Base-by-base conservation (phyloP, 148 eudicot species). In the Spergularia marina region DNA sequence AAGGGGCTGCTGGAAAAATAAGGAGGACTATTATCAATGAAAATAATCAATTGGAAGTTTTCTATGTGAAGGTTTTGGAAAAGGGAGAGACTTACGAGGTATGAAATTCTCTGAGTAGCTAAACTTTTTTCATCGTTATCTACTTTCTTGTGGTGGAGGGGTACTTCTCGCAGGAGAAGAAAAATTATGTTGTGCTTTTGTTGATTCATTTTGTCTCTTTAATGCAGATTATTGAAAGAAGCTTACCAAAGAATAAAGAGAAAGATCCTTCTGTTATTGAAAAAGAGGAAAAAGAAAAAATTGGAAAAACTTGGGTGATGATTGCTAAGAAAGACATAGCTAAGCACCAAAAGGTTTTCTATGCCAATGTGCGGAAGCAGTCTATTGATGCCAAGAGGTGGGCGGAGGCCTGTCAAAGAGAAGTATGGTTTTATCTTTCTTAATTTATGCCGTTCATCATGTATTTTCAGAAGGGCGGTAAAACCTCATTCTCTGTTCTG, bases 1-100 rank as follows among this genome's bases (percentile, higher is more conserved):
- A 95, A 80, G 98, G 97, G 16, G 96, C 98, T 61, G 96, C 98
- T 76, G 98, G 98, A 80, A 82, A 85, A 53, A 92, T 90, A 78
- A 82, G 82, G 71, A 81, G 98, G 73, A 86, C 85, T 55, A 95
- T 95, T 55, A 79, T 92, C 86, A 83, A 94, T 7, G 98, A 95
- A 40, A 83, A 89, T 77, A 96, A 96, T 69, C 82, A 83, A 69
- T 77, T 95, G 89, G 97, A 95, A 79, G 90, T 92, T 73, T 88
- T 72, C 87, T 90, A 88, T 80, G 98, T 95, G 67, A 95, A 92
- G 85, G 94, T 95, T 63, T 84, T 95, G 85, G 98, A 95, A 82
- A 95, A 92, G 83, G 98, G 98, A 73, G 98, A 95, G 68, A 85
- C 96, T 18, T 95, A 95, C 78, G 98, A 95, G 97, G 98, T 92